These are phyloP conservation scores for Cladophialophora chaetospira DNA, from an alignment of 2,329 filamentous ascomycete species.

Conservation along the genomic window DNA sequence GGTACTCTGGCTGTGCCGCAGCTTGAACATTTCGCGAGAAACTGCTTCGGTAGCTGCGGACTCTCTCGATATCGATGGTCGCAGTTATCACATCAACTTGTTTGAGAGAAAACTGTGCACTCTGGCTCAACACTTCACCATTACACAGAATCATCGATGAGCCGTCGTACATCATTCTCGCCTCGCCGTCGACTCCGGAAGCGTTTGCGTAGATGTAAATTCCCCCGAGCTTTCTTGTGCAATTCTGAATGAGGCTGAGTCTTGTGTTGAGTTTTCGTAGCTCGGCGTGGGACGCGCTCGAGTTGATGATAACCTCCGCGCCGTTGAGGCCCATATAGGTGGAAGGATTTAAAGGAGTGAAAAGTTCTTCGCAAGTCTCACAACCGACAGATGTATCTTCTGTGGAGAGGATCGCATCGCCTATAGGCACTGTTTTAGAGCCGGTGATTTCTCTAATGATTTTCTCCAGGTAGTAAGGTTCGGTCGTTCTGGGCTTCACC, in stretches of 20 bases:
- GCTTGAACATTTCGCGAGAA: constrained; percentile 40
- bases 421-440: constrained; percentile 63
- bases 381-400: constrained; percentile 61
- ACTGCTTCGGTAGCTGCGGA: constrained; percentile 57
- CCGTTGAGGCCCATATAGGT: constrained; percentile 56
- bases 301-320: constrained; percentile 71
- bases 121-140: constrained; percentile 33
- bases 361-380: constrained; percentile 71
- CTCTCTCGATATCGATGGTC: constrained; percentile 71
- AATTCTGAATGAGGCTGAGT: constrained; percentile 66
- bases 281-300: constrained; percentile 67
- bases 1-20: constrained; percentile 48
- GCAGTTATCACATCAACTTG: constrained; percentile 67
- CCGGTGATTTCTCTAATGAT: constrained; percentile 60
- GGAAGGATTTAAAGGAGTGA: constrained; percentile 44
- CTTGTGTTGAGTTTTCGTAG: constrained; percentile 67
- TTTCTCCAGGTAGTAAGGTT: constrained; percentile 66
- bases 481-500: constrained; percentile 57
- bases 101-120: constrained; percentile 34
- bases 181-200: constrained; percentile 40
- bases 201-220: constrained; percentile 64
- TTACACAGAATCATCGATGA: constrained; percentile 33
- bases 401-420: constrained; percentile 66
- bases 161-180: constrained; percentile 29
- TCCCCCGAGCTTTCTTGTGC: constrained; percentile 53